These are phyloP conservation scores for Theileria orientalis DNA, from an alignment of 169 alveolate genomes.

Conservation along the genomic window DNA sequence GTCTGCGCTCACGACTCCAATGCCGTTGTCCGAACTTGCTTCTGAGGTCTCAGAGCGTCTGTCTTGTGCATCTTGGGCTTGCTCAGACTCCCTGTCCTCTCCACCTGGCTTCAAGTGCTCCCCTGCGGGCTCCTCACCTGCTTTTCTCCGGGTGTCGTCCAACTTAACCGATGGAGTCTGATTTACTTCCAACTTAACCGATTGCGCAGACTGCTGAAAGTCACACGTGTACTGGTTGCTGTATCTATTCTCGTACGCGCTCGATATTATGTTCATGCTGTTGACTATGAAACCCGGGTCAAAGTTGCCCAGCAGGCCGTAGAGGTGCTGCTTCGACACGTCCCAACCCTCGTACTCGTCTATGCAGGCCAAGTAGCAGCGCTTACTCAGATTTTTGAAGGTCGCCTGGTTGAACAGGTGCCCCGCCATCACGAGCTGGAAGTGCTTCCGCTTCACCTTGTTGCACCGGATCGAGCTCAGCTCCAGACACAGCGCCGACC, in stretches of 20 bases:
- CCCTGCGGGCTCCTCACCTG: no score
- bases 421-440: constrained; percentile 64
- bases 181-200: no score
- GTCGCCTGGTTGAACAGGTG: constrained; percentile 50
- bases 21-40: constrained; percentile 3
- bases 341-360: constrained; percentile 48
- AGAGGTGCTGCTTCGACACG: constrained; percentile 40
- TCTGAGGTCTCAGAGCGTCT: neutral
- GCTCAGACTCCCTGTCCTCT: neutral
- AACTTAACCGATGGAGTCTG: no score
- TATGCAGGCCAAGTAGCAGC: constrained; percentile 42
- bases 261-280: constrained; percentile 37
- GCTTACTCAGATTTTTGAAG: constrained; percentile 32
- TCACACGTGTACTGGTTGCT: neutral
- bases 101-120: no score
- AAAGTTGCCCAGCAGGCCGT: constrained; percentile 40
- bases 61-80: neutral
- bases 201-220: no score
- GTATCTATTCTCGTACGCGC: constrained; percentile 23
- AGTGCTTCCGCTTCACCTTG: constrained; percentile 21
- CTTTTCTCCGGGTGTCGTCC: no score
- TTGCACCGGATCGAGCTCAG: constrained; percentile 22
- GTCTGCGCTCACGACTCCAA: constrained; percentile 9
- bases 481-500: constrained; percentile 61
- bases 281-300: constrained; percentile 39